Percentiles rank a stretch among this genome's conserved stretches.
These are phyloP conservation scores for Colletotrichum sp. DNA, from an alignment of 2,329 filamentous ascomycete species.

Conservation along the genomic window DNA sequence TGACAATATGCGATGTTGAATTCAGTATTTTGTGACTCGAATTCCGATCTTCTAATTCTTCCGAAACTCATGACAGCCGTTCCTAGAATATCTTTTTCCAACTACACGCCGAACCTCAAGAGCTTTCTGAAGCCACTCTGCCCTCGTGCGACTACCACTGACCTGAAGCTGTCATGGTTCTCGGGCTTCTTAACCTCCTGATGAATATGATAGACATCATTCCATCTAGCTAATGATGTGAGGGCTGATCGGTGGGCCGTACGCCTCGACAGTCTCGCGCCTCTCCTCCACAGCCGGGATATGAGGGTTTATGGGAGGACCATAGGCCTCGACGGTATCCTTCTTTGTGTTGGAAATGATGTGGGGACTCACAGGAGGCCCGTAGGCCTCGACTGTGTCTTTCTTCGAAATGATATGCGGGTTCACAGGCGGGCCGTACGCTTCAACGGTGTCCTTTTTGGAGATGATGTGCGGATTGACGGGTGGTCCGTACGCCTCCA, in stretches of 20 bases:
- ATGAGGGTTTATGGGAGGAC: background rate
- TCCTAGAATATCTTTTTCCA: background rate
- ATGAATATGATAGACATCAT: background rate
- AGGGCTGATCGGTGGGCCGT: conserved; percentile 6
- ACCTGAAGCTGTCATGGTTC: background rate
- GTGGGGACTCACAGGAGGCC: conserved; percentile 10
- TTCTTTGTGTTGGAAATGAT: background rate
- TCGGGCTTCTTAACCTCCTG: background rate
- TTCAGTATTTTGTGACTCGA: background rate
- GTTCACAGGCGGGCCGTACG: conserved; percentile 1
- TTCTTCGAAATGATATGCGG: background rate
- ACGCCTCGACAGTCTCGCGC: background rate
- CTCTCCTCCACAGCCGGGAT: background rate
- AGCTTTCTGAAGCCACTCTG: background rate
- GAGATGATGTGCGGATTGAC: conserved; percentile 6
- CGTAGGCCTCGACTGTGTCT: conserved; percentile 1
- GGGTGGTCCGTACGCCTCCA: conserved; percentile 7
- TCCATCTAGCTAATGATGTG: background rate
- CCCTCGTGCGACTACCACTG: background rate
- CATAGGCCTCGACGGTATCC: background rate
- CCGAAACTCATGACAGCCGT: background rate
- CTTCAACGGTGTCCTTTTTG: background rate
- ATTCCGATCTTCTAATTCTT: background rate
- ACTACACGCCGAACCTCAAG: background rate
- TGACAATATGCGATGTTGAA: background rate